These are phyloP conservation scores for Trypanosoma avium DNA, from an alignment of 208 protist genomes.

Conservation along the genomic window DNA sequence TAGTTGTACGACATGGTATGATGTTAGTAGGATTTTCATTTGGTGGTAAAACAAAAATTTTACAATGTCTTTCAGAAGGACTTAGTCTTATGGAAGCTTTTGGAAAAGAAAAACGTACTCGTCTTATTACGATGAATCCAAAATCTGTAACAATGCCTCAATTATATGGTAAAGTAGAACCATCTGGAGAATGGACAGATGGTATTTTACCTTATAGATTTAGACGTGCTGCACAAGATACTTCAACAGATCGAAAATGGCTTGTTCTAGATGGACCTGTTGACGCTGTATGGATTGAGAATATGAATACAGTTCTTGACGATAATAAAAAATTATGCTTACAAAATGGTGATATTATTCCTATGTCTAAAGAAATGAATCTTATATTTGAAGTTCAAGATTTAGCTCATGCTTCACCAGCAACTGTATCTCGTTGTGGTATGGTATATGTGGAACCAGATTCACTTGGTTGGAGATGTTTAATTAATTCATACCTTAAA, in stretches of 20 bases:
- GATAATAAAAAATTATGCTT: constrained; percentile 99
- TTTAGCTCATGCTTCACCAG: constrained; percentile 95
- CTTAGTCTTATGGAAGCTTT: constrained; percentile 78
- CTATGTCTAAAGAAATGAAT: constrained; percentile 96
- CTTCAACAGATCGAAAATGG: constrained; percentile 91
- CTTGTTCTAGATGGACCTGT: constrained; percentile 97
- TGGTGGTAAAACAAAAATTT: constrained; percentile 90
- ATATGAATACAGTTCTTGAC: constrained; percentile 99
- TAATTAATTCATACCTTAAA: constrained; percentile 86
- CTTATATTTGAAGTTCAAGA: constrained; percentile 98
- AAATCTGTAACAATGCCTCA: constrained; percentile 95
- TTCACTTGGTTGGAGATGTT: constrained; percentile 92
- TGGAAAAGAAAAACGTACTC: constrained; percentile 76
- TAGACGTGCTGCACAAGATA: constrained; percentile 82
- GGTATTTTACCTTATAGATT: constrained; percentile 96
- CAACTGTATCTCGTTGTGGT: constrained; percentile 97
- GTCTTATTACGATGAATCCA: constrained; percentile 93
- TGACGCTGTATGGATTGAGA: constrained; percentile 99
- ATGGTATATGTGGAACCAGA: constrained; percentile 98
- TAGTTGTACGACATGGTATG: constrained; percentile 96
- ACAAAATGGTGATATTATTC: constrained; percentile 96
- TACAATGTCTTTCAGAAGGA: constrained; percentile 86
- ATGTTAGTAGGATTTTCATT: constrained; percentile 97
- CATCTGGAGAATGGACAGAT: constrained; percentile 96
- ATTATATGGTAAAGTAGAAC: constrained; percentile 96